Conservation (phyloP, 305 asterid species). For the Solanum aculeatissimum region DNA sequence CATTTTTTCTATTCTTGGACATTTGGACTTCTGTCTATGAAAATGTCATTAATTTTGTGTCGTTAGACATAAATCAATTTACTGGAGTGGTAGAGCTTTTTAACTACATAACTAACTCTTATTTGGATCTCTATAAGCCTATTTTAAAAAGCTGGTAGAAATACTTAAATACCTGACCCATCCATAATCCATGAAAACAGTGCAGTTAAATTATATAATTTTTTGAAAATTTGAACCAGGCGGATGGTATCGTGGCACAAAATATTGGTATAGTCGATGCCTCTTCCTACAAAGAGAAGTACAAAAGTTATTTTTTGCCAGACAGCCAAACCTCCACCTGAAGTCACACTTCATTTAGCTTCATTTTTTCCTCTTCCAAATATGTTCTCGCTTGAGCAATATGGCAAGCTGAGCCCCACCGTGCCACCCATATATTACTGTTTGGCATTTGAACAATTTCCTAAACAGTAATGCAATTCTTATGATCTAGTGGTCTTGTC, state of each 20-base stretch:
- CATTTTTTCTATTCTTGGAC: neutral
- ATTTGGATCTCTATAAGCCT: neutral
- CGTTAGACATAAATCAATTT: neutral
- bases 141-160: neutral
- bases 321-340: neutral
- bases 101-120: neutral
- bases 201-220: neutral
- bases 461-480: neutral
- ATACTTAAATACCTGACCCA: neutral
- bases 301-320: neutral
- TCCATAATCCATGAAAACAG: neutral
- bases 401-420: neutral
- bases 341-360: neutral
- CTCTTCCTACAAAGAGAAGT: neutral
- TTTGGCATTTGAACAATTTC: neutral
- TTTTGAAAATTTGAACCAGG: neutral
- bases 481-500: neutral
- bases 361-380: neutral
- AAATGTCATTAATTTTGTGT: neutral
- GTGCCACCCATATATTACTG: neutral
- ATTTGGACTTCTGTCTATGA: neutral
- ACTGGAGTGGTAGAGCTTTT: neutral
- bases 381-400: neutral
- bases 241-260: neutral
- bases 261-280: neutral